Evolutionary conservation across 805 yeast species (phyloP).

Genomic region (Candida oleophila): DNA sequence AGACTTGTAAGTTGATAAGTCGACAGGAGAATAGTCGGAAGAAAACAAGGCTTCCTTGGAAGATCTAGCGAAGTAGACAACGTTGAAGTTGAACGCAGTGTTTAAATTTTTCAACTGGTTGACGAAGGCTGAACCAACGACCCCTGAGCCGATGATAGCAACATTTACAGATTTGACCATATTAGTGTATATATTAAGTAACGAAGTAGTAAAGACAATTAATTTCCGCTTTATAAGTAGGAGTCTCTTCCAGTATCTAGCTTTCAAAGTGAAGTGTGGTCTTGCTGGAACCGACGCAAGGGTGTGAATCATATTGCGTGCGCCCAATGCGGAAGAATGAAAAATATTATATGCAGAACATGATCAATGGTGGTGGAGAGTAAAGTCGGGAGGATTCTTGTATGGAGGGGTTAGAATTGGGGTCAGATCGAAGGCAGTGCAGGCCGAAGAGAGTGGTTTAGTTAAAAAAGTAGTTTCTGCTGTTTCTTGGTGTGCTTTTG

Average conservation of each 20-base stretch:
- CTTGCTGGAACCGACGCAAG: not conserved
- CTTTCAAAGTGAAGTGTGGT: not conserved
- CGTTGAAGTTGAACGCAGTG: constrained; percentile 66
- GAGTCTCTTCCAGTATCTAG: no score
- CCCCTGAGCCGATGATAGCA: constrained; percentile 74
- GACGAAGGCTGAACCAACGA: constrained; percentile 90
- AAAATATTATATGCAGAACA: not conserved
- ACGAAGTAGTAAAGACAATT: not conserved
- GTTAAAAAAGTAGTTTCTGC: no score
- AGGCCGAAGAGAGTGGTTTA: no score
- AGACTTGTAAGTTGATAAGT: constrained; percentile 57
- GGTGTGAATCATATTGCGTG: constrained; percentile 1
- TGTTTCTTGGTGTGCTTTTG: no score
- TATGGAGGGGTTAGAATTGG: not conserved
- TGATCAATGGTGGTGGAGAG: no score
- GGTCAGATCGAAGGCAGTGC: no score
- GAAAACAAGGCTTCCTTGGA: constrained; percentile 69
- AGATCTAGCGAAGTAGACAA: constrained; percentile 73
- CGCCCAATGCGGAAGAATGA: not conserved
- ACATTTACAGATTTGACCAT: constrained; percentile 40
- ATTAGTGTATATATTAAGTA: not conserved
- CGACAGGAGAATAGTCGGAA: constrained; percentile 68
- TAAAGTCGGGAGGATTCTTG: no score
- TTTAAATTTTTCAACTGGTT: constrained; percentile 69
- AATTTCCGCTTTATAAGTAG: no score